A percentile compares a stretch with the other conserved stretches of the same genome.
These are phyloP conservation scores for Rhodotorula sp. DNA, from an alignment of 1,284 basidiomycete genomes.

Conservation along the genomic window DNA sequence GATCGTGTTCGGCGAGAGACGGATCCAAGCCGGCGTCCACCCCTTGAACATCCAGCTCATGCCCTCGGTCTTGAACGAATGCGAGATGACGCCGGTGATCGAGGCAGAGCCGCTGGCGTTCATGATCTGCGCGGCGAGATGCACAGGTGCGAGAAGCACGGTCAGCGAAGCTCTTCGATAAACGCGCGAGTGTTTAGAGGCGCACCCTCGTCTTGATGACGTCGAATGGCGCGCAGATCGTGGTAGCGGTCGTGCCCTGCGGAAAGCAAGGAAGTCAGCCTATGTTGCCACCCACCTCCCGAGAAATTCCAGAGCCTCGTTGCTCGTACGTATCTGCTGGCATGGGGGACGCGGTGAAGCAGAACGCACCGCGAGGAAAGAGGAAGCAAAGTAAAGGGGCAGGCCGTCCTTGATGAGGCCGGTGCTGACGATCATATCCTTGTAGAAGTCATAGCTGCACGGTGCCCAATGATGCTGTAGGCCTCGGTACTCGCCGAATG, in stretches of 20 bases:
- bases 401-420: constrained; percentile 75
- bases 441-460: constrained; percentile 83
- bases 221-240: constrained; percentile 89
- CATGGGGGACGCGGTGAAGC: constrained; percentile 9
- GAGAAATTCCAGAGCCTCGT: too few species aligned
- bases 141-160: background rate
- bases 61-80: constrained; percentile 74
- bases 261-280: background rate
- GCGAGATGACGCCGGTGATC: constrained; percentile 66
- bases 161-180: background rate
- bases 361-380: constrained; percentile 71
- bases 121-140: constrained; percentile 73
- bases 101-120: constrained; percentile 66
- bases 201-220: constrained; percentile 68
- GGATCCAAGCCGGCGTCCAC: constrained; percentile 47
- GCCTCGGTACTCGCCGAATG: too few species aligned
- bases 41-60: constrained; percentile 90
- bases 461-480: too few species aligned
- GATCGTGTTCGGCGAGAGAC: constrained; percentile 44
- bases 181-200: background rate
- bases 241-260: constrained; percentile 85
- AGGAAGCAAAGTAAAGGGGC: constrained; percentile 74
- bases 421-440: constrained; percentile 69
- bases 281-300: too few species aligned
- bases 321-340: too few species aligned